These are phyloP conservation scores for Blastomyces parvus DNA, from an alignment of 2,329 filamentous ascomycete genomes.

Conservation along the genomic window DNA sequence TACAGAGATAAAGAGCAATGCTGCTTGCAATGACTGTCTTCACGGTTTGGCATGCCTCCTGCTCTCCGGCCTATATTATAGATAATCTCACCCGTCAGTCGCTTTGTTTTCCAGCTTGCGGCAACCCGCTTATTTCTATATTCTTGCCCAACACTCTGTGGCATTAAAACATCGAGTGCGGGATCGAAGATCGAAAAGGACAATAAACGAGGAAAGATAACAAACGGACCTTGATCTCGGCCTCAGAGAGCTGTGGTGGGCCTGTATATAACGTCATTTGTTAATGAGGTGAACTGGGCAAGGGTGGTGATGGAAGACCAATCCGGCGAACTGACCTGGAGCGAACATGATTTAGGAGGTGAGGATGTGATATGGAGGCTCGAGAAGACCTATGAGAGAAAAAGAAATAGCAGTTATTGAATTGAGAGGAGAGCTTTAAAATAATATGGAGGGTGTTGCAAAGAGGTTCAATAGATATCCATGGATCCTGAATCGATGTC, in stretches of 20 bases:
- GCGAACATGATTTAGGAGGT: constrained; percentile 17
- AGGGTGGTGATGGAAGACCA: background rate
- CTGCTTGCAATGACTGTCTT: constrained; percentile 46
- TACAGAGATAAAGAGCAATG: constrained; percentile 54
- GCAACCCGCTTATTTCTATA: background rate
- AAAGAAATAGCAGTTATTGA: background rate
- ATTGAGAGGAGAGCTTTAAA: background rate
- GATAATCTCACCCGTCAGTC: background rate
- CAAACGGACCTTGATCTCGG: constrained; percentile 35
- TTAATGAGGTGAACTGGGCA: background rate
- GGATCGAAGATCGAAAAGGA: background rate
- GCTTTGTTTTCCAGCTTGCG: background rate
- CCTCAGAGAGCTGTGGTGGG: constrained; percentile 38
- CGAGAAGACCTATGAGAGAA: background rate
- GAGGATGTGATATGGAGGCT: background rate
- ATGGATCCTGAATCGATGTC: background rate
- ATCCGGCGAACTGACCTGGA: constrained; percentile 15
- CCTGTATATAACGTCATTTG: constrained; percentile 19
- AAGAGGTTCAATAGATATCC: too few relatives aligned
- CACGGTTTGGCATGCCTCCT: constrained; percentile 45
- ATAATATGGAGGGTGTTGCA: background rate
- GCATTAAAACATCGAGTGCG: background rate
- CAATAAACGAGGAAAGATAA: background rate
- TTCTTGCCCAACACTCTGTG: too few relatives aligned
- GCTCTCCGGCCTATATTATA: constrained; percentile 41